Percentiles rank a stretch among this genome's conserved stretches.
Evolutionary conservation across 257 asterid species (phyloP).

Genomic region (Misopates orontium): DNA sequence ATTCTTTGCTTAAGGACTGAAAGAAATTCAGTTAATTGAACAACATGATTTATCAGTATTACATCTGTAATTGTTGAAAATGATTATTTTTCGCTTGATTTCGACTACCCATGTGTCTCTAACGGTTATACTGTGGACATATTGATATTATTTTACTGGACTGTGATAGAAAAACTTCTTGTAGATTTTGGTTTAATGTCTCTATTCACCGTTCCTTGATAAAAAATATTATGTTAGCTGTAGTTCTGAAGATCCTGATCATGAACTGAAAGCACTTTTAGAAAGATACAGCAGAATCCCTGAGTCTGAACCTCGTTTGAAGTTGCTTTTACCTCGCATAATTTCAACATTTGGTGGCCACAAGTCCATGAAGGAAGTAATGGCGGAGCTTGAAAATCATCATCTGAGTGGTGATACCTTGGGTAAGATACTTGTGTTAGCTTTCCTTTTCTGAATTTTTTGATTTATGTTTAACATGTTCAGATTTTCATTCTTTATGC

Average conservation of each 20-base stretch:
- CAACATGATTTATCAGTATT: neutral
- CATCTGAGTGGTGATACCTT: slow-evolving; percentile 75
- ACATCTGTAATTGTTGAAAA: slow-evolving; percentile 1
- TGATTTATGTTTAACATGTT: slow-evolving; percentile 3
- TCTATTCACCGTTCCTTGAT: slow-evolving; percentile 13
- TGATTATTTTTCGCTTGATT: neutral
- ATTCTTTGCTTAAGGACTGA: slow-evolving; percentile 3
- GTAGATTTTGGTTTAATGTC: neutral
- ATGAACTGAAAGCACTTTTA: slow-evolving; percentile 60
- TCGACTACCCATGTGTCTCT: neutral
- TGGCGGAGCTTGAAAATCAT: slow-evolving; percentile 73
- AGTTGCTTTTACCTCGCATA: slow-evolving; percentile 79
- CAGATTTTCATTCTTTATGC: slow-evolving; percentile 13
- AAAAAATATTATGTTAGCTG: slow-evolving; percentile 19
- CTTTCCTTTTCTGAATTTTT: slow-evolving; percentile 9
- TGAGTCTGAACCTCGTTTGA: slow-evolving; percentile 79
- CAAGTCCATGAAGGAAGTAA: slow-evolving; percentile 64
- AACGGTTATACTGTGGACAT: no score
- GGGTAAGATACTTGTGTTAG: slow-evolving; percentile 46
- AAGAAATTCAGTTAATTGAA: neutral
- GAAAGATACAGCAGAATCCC: slow-evolving; percentile 65
- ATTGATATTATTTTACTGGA: neutral
- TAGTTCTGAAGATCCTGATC: slow-evolving; percentile 82
- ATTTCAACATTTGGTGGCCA: slow-evolving; percentile 76
- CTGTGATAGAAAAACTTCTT: neutral